phyloP scores from a whole-genome alignment of 768 basidiomycete species.

The Suillus hirtellus region DNA sequence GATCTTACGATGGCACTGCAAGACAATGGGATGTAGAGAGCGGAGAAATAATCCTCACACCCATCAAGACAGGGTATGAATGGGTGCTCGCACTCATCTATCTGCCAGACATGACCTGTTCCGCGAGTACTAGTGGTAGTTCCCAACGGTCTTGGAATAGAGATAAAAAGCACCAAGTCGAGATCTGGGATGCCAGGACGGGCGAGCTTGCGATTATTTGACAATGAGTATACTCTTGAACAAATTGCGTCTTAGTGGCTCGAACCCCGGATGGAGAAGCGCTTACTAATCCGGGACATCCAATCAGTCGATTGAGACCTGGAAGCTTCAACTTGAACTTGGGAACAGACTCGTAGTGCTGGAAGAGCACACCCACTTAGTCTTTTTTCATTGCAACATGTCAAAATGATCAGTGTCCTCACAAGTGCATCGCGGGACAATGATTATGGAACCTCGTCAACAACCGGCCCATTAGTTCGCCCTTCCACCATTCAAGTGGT shows the following conservation, averaged over 20 bases:
- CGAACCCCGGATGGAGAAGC: neutral
- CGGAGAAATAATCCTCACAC: neutral
- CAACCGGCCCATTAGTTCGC: neutral
- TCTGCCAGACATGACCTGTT: neutral
- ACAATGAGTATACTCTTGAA: neutral
- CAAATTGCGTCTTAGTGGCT: neutral
- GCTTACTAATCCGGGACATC: neutral
- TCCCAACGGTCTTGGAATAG: neutral
- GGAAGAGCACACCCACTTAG: neutral
- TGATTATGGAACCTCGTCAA: neutral
- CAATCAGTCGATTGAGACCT: neutral
- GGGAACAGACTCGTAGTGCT: neutral
- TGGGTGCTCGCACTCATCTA: rapidly evolving
- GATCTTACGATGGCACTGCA: neutral
- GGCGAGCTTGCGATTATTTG: neutral
- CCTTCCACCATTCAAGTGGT: rapidly evolving
- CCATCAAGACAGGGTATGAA: neutral
- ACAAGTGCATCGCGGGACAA: neutral
- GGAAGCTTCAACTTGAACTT: neutral
- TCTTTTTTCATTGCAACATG: neutral
- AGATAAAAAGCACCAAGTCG: neutral
- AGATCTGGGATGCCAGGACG: neutral
- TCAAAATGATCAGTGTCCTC: neutral
- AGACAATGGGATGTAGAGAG: neutral
- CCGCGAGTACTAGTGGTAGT: neutral